A percentile compares a stretch with the other conserved stretches of the same genome.
Conservation (phyloP, 176 grass and related monocot genomes). For the Rhipidocladum racemiflorum region DNA sequence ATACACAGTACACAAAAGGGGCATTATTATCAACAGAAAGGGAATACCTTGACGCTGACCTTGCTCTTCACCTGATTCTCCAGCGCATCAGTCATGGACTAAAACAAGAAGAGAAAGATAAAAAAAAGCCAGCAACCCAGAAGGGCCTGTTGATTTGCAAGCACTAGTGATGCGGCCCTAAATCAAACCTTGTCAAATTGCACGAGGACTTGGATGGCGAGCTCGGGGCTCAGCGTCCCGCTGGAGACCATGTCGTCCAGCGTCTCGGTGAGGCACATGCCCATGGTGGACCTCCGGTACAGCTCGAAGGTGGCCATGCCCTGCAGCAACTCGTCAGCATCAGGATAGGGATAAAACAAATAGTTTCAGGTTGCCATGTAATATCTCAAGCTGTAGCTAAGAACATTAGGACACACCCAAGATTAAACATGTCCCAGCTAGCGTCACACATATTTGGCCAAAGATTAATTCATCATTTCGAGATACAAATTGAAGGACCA, state of each 20-base stretch:
- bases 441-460: no score
- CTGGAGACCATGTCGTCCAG: constrained; percentile 78
- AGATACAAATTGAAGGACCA: no score
- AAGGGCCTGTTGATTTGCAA: no score
- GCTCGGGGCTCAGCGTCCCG: constrained; percentile 58
- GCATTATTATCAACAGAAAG: neutral
- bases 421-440: no score
- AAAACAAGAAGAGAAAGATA: constrained; percentile 28
- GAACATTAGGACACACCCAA: no score
- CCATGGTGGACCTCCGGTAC: constrained; percentile 71
- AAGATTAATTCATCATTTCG: no score
- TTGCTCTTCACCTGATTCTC: constrained; percentile 71
- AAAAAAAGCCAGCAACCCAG: neutral
- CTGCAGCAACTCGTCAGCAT: neutral
- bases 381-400: no score
- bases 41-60: no score
- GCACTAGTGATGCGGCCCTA: neutral
- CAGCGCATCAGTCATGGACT: constrained; percentile 77
- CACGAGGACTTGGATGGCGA: no score
- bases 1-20: neutral
- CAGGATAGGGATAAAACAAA: no score
- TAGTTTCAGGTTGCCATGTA: no score
- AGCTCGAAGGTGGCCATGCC: constrained; percentile 75
- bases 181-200: constrained; percentile 85
- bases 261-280: constrained; percentile 70